Conservation (phyloP, 208 protist species). For the Crithidia fasciculata region DNA sequence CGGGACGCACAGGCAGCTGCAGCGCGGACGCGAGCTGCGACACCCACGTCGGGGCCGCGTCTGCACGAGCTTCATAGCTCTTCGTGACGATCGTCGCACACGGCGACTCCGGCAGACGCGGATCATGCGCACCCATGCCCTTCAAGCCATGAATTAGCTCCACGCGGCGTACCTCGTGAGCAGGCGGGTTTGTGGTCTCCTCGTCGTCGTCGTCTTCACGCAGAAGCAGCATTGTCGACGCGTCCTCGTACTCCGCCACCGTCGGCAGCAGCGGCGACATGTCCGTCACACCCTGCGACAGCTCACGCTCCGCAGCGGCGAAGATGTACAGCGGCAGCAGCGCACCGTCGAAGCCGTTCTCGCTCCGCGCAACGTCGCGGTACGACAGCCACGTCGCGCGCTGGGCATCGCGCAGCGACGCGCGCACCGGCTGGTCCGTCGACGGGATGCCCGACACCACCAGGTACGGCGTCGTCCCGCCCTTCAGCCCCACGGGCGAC, state of each 20-base stretch:
- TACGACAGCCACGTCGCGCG: conserved; percentile 2
- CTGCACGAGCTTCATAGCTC: background rate
- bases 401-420: conserved; percentile 9
- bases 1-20: background rate
- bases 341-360: conserved; percentile 11
- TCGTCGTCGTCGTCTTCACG: background rate
- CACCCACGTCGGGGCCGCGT: background rate
- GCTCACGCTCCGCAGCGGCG: conserved; percentile 10
- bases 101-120: background rate
- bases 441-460: conserved; percentile 18
- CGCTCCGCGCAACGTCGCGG: conserved; percentile 5
- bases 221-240: background rate
- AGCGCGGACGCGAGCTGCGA: background rate
- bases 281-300: background rate
- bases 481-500: conserved; percentile 1
- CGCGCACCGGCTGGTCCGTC: conserved; percentile 7
- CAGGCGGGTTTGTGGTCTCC: background rate
- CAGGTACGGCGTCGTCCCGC: conserved; percentile 18
- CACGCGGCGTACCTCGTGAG: conserved; percentile 2
- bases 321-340: conserved; percentile 22
- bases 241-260: conserved; percentile 16
- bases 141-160: background rate
- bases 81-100: background rate
- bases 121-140: background rate
- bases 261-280: conserved; percentile 17